Evolutionary conservation across 805 yeast species (phyloP).

Genomic region (Schwanniomyces yamadae): DNA sequence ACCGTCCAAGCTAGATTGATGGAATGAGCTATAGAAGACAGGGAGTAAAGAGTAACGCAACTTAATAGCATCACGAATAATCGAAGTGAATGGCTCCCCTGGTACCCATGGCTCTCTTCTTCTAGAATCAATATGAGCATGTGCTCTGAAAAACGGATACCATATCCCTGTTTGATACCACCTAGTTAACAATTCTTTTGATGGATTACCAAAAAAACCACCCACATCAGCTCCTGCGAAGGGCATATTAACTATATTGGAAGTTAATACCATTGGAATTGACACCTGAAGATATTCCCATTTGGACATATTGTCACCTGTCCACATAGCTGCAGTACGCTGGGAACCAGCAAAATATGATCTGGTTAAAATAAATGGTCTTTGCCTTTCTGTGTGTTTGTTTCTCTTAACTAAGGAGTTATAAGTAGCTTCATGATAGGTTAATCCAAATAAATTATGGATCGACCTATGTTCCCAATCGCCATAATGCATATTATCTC

Average conservation of each 20-base stretch:
- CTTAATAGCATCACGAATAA: constrained; percentile 67
- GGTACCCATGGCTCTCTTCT: constrained; percentile 92
- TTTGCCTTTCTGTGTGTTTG: constrained; percentile 40
- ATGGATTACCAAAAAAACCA: constrained; percentile 92
- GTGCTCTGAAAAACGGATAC: constrained; percentile 96
- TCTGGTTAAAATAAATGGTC: constrained; percentile 89
- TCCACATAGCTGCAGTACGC: constrained; percentile 91
- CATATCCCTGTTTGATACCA: constrained; percentile 97
- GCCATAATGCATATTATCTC: constrained; percentile 74
- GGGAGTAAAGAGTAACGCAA: constrained; percentile 80
- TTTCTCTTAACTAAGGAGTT: constrained; percentile 58
- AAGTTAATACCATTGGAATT: constrained; percentile 83
- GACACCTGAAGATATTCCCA: constrained; percentile 86
- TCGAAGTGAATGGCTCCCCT: constrained; percentile 67
- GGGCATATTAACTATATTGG: constrained; percentile 82
- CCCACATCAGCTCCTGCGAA: constrained; percentile 97
- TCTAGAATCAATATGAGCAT: constrained; percentile 91
- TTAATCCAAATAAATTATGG: constrained; percentile 81
- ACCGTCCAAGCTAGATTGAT: constrained; percentile 59
- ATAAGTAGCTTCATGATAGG: constrained; percentile 78
- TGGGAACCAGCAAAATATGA: constrained; percentile 91
- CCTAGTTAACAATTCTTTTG: constrained; percentile 73
- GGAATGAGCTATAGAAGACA: constrained; percentile 74
- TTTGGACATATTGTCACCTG: constrained; percentile 91
- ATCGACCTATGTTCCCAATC: constrained; percentile 88